phyloP scores from a whole-genome alignment of 257 asterid genomes.

The Solanum commersonii region DNA sequence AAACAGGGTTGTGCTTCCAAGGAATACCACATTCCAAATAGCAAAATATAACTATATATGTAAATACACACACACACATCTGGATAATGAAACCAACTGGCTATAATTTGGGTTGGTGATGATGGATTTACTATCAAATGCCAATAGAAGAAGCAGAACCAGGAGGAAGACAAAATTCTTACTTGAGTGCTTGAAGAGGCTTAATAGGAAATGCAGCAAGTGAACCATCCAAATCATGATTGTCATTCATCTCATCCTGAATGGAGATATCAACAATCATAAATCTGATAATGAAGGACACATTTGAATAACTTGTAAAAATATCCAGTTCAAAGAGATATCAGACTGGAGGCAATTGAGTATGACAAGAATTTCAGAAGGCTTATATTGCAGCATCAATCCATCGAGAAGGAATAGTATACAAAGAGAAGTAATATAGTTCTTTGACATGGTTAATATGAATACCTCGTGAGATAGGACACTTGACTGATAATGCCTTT shows the following conservation, averaged over 20 bases:
- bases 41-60: neutral
- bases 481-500: slow-evolving; percentile 29
- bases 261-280: neutral
- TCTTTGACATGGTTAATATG: neutral
- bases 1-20: neutral
- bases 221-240: slow-evolving; percentile 62
- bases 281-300: neutral
- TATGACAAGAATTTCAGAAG: neutral
- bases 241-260: slow-evolving; percentile 55
- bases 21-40: neutral
- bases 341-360: neutral
- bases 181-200: slow-evolving; percentile 97
- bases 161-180: neutral
- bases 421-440: neutral
- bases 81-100: neutral
- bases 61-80: neutral
- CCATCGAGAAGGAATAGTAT: neutral
- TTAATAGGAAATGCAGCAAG: slow-evolving; percentile 83
- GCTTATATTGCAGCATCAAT: neutral
- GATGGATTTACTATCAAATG: neutral
- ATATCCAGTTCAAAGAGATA: slow-evolving; percentile 4
- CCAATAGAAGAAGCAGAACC: neutral
- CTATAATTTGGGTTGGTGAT: neutral
- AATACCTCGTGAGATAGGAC: slow-evolving; percentile 46
- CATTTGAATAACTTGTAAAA: neutral